Evolutionary conservation across 1,139 yeast genomes (phyloP), one percentile per base, ranked within the genome.

Genomic region (Candida tetrigidarum): DNA sequence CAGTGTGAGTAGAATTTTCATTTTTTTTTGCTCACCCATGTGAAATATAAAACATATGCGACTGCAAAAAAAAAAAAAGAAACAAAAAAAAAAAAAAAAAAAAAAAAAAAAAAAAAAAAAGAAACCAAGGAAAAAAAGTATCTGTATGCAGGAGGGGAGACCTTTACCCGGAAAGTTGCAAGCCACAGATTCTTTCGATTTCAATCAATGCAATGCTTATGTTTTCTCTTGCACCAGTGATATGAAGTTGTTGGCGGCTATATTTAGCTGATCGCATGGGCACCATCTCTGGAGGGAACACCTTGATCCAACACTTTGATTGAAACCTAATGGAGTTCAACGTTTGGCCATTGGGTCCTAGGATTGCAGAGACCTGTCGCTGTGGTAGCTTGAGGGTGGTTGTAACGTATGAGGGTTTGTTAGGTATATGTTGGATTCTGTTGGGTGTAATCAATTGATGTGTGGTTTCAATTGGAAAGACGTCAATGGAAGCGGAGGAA

Each of bases 271-370:
- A 8, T 19, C 9, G 10, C 4, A n/a, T 4, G 6, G 15, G 22
- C 36, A 10, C 4, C 4, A 15, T 15, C 3, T 2, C 12, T 3
- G 22, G 42, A 2, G 64, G 64, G 39, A 53, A 41, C 2, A 65
- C 59, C 26, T 58, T 58, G 12, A 69, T 64, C 33, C 50, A 49
- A 49, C 73, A 69, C 6, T 59, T 59, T n/a, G 68, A 53, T 20
- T 53, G 51, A n/a, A 53, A 41, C 39, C 72, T 52, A 12, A 69
- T 64, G 7, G 52, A 43, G 42, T 54, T 53, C 10, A 69, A 54
- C 37, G 66, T 48, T 0, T 45, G 42, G 1, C 71, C 73, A 14
- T 60, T 56, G 22, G 51, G 49, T 3, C 74, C 74, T 23, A 69
- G 55, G 2, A 69, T 47, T 16, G 57, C 58, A n/a, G 64, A 57